Base-by-base conservation (phyloP, 179 eudicot species). In the Silene coronaria region DNA sequence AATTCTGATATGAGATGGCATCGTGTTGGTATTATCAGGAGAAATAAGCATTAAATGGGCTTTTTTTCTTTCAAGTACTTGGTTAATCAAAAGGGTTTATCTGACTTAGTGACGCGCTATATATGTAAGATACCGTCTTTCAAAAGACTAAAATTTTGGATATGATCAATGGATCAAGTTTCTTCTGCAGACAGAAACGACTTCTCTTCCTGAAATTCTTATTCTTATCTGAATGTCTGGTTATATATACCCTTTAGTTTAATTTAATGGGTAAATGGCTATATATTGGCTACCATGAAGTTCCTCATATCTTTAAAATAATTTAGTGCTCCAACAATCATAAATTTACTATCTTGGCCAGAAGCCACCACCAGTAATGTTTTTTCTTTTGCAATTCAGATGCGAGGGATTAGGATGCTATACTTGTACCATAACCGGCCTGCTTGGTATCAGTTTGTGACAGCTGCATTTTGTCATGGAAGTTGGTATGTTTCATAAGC, bases 391-490 rank as follows among this genome's bases (percentile, higher is more conserved):
- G 13, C 57, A 68, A 60, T 73, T 65, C 89, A 95, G 99, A 87
- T 92, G 74, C 88, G 80, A 66, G 85, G 84, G 70, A 75, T 91
- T 70, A 95, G 81, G 84, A 72, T 84, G 70, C 85, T 95, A 27
- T 95, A 95, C 81, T 82, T 95, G 84, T 88, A 86, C 83, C 97
- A 95, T 82, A 86, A 82, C 73, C 78, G 79, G 77, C 97, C 97
- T 77, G 87, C 80, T 65, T 95, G 99, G 97, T 93, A 87, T 84
- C 99, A 95, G 86, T 92, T 93, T 86, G 89, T 91, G 79, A 91
- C 99, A n/a, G 86, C 99, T 63, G 91, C 97, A 22, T 95, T 93
- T 82, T 95, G 97, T 76, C 99, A 93, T 88, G 92, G 89, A 73
- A 89, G 84, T 83, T 93, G 99, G 99, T 95, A 81, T 87, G 90